Conservation (phyloP, 2,329 filamentous ascomycete species). For the Aspergillus texensis region DNA sequence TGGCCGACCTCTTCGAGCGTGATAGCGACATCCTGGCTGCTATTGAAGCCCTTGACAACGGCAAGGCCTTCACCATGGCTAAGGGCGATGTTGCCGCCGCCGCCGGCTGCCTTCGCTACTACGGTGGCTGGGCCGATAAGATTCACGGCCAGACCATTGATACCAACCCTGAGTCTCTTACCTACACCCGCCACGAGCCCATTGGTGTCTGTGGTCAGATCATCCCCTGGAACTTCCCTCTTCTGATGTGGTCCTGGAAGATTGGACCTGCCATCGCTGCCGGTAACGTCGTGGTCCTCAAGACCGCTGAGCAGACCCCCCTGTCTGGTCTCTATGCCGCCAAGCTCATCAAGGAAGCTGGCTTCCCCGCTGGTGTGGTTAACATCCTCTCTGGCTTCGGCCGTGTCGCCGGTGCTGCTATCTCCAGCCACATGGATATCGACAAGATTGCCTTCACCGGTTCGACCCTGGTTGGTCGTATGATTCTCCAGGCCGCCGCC, state of each 20-base stretch:
- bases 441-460: constrained; percentile 68
- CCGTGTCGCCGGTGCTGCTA: constrained; percentile 72
- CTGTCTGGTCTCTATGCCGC: constrained; percentile 65
- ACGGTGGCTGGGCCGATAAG: constrained; percentile 94
- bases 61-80: constrained; percentile 47
- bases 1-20: constrained; percentile 79
- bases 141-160: constrained; percentile 86
- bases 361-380: constrained; percentile 63
- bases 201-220: constrained; percentile 83
- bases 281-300: constrained; percentile 12
- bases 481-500: constrained; percentile 64
- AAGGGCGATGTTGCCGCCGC: constrained; percentile 73
- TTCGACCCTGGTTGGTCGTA: constrained; percentile 62
- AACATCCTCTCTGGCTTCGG: constrained; percentile 74
- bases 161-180: constrained; percentile 75
- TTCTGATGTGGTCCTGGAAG: constrained; percentile 38
- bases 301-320: constrained; percentile 55
- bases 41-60: constrained; percentile 74
- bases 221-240: constrained; percentile 86
- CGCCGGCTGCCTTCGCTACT: constrained; percentile 77
- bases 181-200: constrained; percentile 81
- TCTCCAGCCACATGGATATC: constrained; percentile 64
- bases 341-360: constrained; percentile 60
- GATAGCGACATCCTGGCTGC: constrained; percentile 75
- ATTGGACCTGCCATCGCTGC: constrained; percentile 15